Conservation (phyloP, 768 basidiomycete species). For the Lactarius sanguifluus region DNA sequence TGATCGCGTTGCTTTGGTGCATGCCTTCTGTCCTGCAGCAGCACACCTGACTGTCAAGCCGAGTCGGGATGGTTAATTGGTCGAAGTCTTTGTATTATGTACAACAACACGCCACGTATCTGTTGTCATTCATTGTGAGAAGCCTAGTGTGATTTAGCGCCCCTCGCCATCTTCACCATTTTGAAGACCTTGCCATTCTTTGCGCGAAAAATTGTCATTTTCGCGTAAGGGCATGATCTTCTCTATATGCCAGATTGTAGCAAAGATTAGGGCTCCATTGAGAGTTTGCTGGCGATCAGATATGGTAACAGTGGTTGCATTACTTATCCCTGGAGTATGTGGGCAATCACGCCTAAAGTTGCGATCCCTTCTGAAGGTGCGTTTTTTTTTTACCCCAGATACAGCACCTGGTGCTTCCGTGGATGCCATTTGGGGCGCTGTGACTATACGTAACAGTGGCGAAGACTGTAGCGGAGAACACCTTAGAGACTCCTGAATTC, state of each 20-base stretch:
- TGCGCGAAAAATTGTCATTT: not conserved
- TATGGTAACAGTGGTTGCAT: not conserved
- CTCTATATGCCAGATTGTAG: not conserved
- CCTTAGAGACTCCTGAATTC: not conserved
- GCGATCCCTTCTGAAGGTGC: not conserved
- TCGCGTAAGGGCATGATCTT: not conserved
- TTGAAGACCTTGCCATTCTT: constrained; percentile 2
- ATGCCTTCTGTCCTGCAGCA: constrained; percentile 14
- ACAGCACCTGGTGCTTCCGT: not conserved
- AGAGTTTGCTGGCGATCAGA: not conserved
- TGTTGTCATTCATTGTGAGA: constrained; percentile 20
- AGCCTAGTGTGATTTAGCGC: not conserved
- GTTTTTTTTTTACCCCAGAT: not conserved
- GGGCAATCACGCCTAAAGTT: not conserved
- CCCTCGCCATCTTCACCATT: not conserved
- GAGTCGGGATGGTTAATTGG: constrained; percentile 28
- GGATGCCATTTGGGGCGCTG: not conserved
- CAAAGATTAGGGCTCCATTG: not conserved
- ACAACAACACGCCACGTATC: constrained; percentile 17
- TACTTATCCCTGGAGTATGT: not conserved
- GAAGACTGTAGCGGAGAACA: not conserved
- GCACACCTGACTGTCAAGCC: constrained; percentile 28
- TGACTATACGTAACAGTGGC: not conserved
- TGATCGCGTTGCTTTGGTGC: constrained; percentile 18
- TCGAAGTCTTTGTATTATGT: constrained; percentile 27